Conservation (phyloP, 306 rosid species). For the Comarum palustre region DNA sequence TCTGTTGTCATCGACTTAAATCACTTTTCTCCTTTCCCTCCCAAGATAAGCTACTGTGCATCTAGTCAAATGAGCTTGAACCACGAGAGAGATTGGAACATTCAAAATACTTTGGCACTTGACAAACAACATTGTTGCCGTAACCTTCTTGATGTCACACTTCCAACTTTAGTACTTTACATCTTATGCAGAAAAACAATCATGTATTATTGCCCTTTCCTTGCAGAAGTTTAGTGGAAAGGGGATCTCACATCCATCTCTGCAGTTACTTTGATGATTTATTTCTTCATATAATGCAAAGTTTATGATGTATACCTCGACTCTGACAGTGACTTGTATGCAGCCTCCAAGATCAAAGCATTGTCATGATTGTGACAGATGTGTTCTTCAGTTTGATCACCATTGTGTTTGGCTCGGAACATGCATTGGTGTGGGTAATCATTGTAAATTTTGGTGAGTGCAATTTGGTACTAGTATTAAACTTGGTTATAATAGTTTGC, state of each 20-base stretch:
- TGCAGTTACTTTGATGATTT: not conserved
- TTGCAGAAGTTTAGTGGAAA: not conserved
- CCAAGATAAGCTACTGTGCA: not conserved
- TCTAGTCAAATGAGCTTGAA: not conserved
- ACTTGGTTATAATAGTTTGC: constrained; percentile 14
- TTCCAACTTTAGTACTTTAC: not conserved
- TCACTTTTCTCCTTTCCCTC: not conserved
- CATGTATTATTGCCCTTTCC: not conserved
- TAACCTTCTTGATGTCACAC: too few species aligned
- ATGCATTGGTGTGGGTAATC: constrained; percentile 92
- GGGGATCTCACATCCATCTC: not conserved
- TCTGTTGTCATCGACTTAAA: constrained; percentile 18
- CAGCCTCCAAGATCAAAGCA: constrained; percentile 99
- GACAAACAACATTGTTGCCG: not conserved
- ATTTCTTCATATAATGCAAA: not conserved
- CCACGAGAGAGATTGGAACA: not conserved
- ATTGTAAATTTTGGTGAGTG: constrained; percentile 96
- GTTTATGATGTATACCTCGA: constrained; percentile 24
- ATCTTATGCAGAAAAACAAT: not conserved
- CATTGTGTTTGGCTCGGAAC: constrained; percentile 99
- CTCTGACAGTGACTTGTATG: constrained; percentile 25
- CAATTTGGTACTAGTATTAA: not conserved
- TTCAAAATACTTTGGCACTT: not conserved
- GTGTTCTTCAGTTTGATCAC: constrained; percentile 97
- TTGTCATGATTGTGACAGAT: constrained; percentile 94